Conservation (phyloP, 139 green algal species). For the Chlorella vulgaris region DNA sequence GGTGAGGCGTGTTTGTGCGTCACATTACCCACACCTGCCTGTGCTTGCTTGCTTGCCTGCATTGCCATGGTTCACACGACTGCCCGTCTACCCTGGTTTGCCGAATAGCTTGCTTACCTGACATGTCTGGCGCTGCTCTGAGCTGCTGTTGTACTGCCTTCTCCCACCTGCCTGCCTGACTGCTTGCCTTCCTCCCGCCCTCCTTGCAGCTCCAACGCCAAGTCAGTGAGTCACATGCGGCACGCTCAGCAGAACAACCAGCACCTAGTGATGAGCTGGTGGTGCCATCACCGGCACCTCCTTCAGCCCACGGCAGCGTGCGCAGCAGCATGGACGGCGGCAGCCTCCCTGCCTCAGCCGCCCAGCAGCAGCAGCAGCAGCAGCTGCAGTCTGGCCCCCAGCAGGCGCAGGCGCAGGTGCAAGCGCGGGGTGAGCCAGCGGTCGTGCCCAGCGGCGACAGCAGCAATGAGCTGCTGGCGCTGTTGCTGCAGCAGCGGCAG, state of each 20-base stretch:
- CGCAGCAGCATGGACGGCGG: not conserved
- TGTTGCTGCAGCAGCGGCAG: slow-evolving; percentile 41
- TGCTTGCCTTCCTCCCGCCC: not conserved
- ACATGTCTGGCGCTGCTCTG: not conserved
- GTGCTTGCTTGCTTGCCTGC: too few species aligned
- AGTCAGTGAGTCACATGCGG: slow-evolving; percentile 5
- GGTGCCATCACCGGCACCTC: too few species aligned
- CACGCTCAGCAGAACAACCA: not conserved
- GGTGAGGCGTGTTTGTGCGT: too few species aligned
- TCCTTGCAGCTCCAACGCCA: slow-evolving; percentile 18
- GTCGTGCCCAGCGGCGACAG: too few species aligned
- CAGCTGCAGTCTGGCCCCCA: too few species aligned
- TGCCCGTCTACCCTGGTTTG: too few species aligned
- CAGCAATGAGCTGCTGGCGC: slow-evolving; percentile 41
- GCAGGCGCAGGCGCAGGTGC: too few species aligned
- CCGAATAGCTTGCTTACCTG: not conserved
- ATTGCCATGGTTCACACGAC: too few species aligned
- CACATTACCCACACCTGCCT: too few species aligned
- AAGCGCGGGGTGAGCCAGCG: too few species aligned
- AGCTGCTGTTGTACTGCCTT: not conserved
- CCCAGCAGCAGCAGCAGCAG: not conserved
- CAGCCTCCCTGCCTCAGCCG: not conserved
- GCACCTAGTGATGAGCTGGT: too few species aligned
- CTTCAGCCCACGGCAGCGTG: not conserved
- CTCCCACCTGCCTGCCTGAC: not conserved